These are phyloP conservation scores for Colletotrichum gloeosporioides DNA, from an alignment of 2,329 filamentous ascomycete species.

Conservation along the genomic window DNA sequence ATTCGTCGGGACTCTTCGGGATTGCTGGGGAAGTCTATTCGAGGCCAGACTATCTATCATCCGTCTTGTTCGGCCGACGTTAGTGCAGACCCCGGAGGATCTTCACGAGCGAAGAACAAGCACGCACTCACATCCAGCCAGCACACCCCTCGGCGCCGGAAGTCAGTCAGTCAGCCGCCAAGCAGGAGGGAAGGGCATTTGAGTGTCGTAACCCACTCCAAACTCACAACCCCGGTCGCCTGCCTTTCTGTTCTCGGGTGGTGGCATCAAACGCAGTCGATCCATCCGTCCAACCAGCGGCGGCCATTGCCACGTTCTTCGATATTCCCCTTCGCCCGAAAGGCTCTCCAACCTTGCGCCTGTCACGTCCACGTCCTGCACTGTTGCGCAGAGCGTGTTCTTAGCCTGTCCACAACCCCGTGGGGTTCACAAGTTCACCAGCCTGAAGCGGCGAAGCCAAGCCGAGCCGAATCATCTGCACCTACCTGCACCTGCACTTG, in stretches of 20 bases:
- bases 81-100: neutral
- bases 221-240: neutral
- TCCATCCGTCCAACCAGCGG: conserved; percentile 24
- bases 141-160: neutral
- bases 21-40: neutral
- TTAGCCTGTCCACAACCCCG: conserved; percentile 4
- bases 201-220: neutral
- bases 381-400: neutral
- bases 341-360: conserved; percentile 7
- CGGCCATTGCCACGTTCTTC: conserved; percentile 17
- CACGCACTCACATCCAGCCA: neutral
- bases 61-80: neutral
- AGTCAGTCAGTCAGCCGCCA: conserved; percentile 19
- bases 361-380: neutral
- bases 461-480: neutral
- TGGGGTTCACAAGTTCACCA: conserved; percentile 15
- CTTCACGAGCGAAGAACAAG: conserved; percentile 10
- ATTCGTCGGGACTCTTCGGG: neutral
- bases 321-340: conserved; percentile 26
- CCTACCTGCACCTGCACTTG: neutral
- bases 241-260: neutral
- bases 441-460: neutral
- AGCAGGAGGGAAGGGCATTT: neutral
- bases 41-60: neutral
- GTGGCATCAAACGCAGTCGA: conserved; percentile 24